Evolutionary conservation across 164 flowering plant genomes (phyloP), one percentile per base, ranked within the genome.

Genomic region (Sedum album): DNA sequence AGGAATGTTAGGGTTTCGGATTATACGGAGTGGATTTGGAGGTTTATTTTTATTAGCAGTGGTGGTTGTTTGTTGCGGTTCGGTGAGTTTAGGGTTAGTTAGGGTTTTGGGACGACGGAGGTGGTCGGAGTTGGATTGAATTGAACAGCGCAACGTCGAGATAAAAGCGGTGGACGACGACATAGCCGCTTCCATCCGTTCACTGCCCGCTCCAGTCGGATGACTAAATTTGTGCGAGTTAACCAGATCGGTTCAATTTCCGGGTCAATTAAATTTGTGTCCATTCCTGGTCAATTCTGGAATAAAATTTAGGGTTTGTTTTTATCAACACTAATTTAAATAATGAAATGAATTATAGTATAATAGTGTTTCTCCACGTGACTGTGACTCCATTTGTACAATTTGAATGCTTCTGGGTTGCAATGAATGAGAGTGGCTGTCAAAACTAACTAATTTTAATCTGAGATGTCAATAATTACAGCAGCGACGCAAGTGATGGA

Each of bases 1-100:
- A 67, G 4, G 73, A 20, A 35, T 75, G 73, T 72, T 72, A 78
- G 49, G 70, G 78, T 26, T 55, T 3, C 61, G 31, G 85, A 79
- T 33, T 92, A 93, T 74, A 84, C 82, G 18, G 66, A 28, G 73
- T 74, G 71, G 36, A 30, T 39, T 76, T 74, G 69, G 68, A 72
- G 73, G 25, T 18, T 65, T 20, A 35, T 35, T n/a, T n/a, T n/a
- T 35, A 35, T 3, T 3, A 35, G 38, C 3, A 30, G 71, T 35
- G 35, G 62, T 18, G 70, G 48, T 44, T 14, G 48, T 11, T 4
- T 17, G 48, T 44, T 70, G 23, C 20, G 60, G 4, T 18, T 64
- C n/a, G 38, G 76, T 38, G 49, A 57, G 55, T 23, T 49, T 49
- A 20, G 68, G 30, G 68, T 75, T 31, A 31, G 73, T 74, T 48